Conservation (phyloP, 176 grass and related monocot genomes). For the Puccinellia tenuiflora region DNA sequence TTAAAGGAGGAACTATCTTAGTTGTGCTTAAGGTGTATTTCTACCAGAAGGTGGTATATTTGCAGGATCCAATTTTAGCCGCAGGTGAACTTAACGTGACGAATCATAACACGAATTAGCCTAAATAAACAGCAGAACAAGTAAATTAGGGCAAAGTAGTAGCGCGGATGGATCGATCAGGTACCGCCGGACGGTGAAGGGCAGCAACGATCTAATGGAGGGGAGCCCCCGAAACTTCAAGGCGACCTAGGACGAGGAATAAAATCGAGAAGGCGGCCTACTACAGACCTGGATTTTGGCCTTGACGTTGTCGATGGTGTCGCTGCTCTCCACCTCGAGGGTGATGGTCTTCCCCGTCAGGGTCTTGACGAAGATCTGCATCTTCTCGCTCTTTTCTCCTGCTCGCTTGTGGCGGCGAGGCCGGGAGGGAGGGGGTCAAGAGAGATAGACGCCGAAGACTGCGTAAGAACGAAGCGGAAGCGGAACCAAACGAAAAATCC, state of each 20-base stretch:
- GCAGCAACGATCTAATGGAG: background rate
- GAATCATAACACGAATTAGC: background rate
- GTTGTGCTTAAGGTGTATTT: background rate
- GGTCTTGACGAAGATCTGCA: conserved; percentile 79
- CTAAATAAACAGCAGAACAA: background rate
- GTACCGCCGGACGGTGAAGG: background rate
- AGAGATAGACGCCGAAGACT: too few relatives aligned
- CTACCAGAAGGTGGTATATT: background rate
- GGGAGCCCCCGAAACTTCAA: background rate
- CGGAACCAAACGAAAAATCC: conserved; percentile 1
- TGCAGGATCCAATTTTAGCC: too few relatives aligned
- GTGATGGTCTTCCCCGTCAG: conserved; percentile 91
- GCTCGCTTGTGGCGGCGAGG: background rate
- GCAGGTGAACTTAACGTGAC: background rate
- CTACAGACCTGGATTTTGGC: conserved; percentile 64
- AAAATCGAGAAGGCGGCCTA: too few relatives aligned
- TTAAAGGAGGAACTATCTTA: background rate
- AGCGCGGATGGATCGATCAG: background rate
- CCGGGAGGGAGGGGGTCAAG: background rate
- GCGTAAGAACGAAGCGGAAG: background rate
- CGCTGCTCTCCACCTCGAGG: conserved; percentile 95
- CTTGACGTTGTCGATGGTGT: conserved; percentile 94
- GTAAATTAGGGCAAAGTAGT: conserved; percentile 1
- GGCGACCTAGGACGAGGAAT: too few relatives aligned
- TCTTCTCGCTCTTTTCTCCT: conserved; percentile 20